phyloP scores from a whole-genome alignment of 225 moss, liverwort and hornwort species.

The Straminergon stramineum region DNA sequence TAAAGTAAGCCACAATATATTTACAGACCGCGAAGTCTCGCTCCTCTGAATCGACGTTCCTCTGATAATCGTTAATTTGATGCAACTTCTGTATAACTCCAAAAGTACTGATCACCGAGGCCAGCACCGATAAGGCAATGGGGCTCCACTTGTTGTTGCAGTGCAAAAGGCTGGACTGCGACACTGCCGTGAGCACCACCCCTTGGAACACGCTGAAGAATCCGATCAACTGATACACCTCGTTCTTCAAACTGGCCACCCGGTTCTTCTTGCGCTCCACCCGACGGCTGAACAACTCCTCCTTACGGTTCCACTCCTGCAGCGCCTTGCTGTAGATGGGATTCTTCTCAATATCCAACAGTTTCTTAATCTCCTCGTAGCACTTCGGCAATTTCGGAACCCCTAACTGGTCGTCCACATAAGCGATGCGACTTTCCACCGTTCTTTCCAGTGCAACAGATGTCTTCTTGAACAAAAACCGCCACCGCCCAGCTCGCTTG shows the following conservation, averaged over 20 bases:
- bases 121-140: neutral
- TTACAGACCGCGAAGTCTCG: neutral
- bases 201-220: neutral
- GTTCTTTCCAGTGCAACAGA: accelerated
- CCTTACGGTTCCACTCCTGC: neutral
- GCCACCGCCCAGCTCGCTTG: neutral
- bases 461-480: neutral
- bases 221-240: neutral
- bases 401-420: accelerated
- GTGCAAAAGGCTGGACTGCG: neutral
- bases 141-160: neutral
- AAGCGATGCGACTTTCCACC: accelerated
- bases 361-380: neutral
- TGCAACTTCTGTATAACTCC: neutral
- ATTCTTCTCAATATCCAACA: neutral
- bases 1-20: neutral
- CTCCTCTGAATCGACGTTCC: neutral
- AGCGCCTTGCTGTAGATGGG: neutral
- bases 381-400: accelerated
- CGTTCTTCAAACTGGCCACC: neutral
- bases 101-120: neutral
- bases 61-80: neutral
- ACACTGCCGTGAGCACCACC: neutral
- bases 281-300: neutral
- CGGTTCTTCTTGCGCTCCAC: neutral